Conservation (phyloP, 208 protist species). For the Eutreptiella sp. region DNA sequence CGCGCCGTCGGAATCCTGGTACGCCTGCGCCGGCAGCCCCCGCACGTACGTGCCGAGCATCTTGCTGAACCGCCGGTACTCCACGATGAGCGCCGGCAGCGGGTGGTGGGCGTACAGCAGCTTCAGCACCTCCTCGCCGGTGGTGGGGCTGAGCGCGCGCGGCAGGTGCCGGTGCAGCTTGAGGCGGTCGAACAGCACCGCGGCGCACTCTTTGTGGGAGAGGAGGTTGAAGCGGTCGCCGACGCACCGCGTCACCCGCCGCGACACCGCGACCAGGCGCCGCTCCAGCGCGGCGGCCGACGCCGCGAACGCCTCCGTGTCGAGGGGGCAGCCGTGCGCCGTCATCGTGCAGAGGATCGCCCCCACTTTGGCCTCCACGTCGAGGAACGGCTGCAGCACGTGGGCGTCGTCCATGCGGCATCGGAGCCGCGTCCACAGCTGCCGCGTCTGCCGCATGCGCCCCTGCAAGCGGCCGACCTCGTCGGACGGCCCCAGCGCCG, state of each 20-base stretch:
- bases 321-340: conserved; percentile 58
- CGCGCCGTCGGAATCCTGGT: conserved; percentile 17
- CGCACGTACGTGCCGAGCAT: conserved; percentile 75
- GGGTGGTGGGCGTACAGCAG: conserved; percentile 58
- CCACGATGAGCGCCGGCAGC: conserved; percentile 57
- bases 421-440: conserved; percentile 66
- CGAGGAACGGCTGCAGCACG: conserved; percentile 67
- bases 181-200: conserved; percentile 70
- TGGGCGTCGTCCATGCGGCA: conserved; percentile 59
- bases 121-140: conserved; percentile 71
- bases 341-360: conserved; percentile 58
- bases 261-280: conserved; percentile 35
- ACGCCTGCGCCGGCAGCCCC: conserved; percentile 65
- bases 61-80: conserved; percentile 71
- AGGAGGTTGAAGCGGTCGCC: conserved; percentile 70
- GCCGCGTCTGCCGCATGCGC: conserved; percentile 60
- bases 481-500: neutral
- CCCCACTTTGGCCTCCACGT: conserved; percentile 71
- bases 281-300: conserved; percentile 50
- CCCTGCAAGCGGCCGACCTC: conserved; percentile 44
- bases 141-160: conserved; percentile 22
- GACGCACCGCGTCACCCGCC: conserved; percentile 47
- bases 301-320: conserved; percentile 53
- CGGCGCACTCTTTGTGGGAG: conserved; percentile 64
- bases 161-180: conserved; percentile 52